These are phyloP conservation scores for Helianthus tuberosus DNA, from an alignment of 129 eudicot species.

Conservation along the genomic window DNA sequence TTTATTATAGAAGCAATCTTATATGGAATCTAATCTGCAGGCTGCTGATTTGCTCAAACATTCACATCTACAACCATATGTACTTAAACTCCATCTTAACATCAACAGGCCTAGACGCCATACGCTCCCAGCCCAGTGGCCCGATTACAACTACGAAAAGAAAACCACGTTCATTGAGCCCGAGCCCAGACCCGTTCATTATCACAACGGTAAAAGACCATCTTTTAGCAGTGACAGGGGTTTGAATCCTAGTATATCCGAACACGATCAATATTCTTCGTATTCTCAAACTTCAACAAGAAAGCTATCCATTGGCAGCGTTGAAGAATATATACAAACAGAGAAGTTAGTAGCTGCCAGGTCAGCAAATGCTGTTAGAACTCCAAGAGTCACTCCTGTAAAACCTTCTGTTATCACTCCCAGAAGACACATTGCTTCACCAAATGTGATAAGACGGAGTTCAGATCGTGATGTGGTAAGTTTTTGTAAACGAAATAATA, in stretches of 20 bases:
- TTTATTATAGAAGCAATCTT: not conserved
- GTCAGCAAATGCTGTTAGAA: conserved; percentile 44
- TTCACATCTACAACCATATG: conserved; percentile 74
- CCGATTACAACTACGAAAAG: conserved; percentile 50
- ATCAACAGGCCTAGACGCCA: conserved; percentile 59
- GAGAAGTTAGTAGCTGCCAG: conserved; percentile 52
- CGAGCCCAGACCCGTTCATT: conserved; percentile 37
- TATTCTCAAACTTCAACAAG: conserved; percentile 45
- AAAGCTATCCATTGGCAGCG: conserved; percentile 62
- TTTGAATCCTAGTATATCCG: conserved; percentile 85
- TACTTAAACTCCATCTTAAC: conserved; percentile 54
- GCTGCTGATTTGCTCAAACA: conserved; percentile 94
- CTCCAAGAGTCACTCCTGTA: conserved; percentile 45
- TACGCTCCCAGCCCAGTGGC: conserved; percentile 49
- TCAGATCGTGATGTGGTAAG: conserved; percentile 70
- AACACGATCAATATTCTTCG: conserved; percentile 57
- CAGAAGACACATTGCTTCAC: conserved; percentile 52
- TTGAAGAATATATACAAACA: conserved; percentile 45
- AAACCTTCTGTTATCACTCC: conserved; percentile 50
- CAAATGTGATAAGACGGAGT: conserved; percentile 49
- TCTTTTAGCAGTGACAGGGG: conserved; percentile 79
- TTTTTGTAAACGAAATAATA: conserved; percentile 8
- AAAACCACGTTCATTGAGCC: conserved; percentile 65
- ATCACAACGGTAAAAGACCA: conserved; percentile 54
- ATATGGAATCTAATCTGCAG: conserved; percentile 41